Base-by-base conservation (phyloP, 371 early-diverging fungal species). In the Lichtheimia hyalospora region DNA sequence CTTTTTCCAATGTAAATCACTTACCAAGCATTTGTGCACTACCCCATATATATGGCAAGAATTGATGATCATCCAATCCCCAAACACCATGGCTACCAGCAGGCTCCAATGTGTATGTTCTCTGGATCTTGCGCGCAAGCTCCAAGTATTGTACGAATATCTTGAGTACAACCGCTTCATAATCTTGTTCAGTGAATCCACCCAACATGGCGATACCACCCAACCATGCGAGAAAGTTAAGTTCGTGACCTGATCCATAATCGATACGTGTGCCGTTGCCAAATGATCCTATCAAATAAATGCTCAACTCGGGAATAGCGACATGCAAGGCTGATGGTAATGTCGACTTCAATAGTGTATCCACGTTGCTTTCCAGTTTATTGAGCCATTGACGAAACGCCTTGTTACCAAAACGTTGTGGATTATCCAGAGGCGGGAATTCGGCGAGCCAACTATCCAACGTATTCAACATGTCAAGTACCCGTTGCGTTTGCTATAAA, bases 161-260 rank as follows among this genome's bases (percentile, higher is more conserved):
- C n/a, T 77, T 69, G 10, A 89, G 69, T 1, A 92, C 92, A 6
- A 94, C 54, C 0, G 93, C 90, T 6, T 78, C 75, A 65, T 86
- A 82, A 70, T 96, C 96, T 3, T 70, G 64, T 16, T 63, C 49
- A 28, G 64, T 50, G 41, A 94, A 65, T 13, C 87, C 74, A 24
- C 84, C 88, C 41, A 95, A 68, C 62, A 89, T 74, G 34, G 84
- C 77, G 23, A 96, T 74, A 49, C 91, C 92, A 49, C 85, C 77
- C 21, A 99, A 75, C 83, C 93, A 99, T 6, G 92, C 89, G n/a
- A 94, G 71, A 71, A 99, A 99, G 54, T 90, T 91, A 15, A 97
- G 80, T 79, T 99, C 99, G 68, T 99, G 99, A 0, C 99, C 99
- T 21, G 96, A 96, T n/a, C 99, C 99, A 79, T 99, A 99, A 75